Evolutionary conservation across 768 basidiomycete genomes (phyloP), one percentile per base, ranked within the genome.

Genomic region (Lanmaoa pseudosensibilis): DNA sequence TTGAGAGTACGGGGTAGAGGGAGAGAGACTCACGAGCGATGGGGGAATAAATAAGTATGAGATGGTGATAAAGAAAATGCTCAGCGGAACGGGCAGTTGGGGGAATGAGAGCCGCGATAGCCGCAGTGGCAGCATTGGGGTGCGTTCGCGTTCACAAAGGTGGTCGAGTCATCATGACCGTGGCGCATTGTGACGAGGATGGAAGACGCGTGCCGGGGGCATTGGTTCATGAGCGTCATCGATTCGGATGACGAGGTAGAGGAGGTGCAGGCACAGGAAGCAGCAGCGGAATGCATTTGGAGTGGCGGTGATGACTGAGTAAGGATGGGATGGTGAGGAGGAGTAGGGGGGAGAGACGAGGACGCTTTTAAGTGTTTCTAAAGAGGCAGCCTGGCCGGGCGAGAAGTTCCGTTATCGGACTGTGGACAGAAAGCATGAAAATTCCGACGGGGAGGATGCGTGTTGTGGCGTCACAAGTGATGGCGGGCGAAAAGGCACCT

Each of bases 41-140:
- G 54, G 44, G 27, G 48, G 40, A 55, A 65, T 63, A 74, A 75
- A 73, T 65, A 73, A n/a, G 55, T 30, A 46, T 52, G 61, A 61
- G 25, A 56, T 51, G 57, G 39, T 43, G 49, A 49, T 43, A 23
- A 54, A 39, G 45, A 46, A n/a, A 5, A 54, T 67, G 67, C 59
- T 77, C 70, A 83, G 67, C 77, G 81, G 83, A 87, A 86, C 41
- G 85, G 85, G 77, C 87, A 88, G 65, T 75, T 78, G 36, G 83
- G 80, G 27, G 82, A 69, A 60, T 81, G 79, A 16, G 75, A 67
- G 38, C 86, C 86, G 63, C 87, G 83, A 78, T 78, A 86, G 62
- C 86, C 86, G 60, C 88, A 90, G 69, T 88, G 86, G 78, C 86
- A 88, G 75, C 88, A 90, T 69, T 88, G 86, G 57, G 88, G 86